These are phyloP conservation scores for Colletotrichum nymphaeae DNA, from an alignment of 2,329 filamentous ascomycete genomes.

Conservation along the genomic window DNA sequence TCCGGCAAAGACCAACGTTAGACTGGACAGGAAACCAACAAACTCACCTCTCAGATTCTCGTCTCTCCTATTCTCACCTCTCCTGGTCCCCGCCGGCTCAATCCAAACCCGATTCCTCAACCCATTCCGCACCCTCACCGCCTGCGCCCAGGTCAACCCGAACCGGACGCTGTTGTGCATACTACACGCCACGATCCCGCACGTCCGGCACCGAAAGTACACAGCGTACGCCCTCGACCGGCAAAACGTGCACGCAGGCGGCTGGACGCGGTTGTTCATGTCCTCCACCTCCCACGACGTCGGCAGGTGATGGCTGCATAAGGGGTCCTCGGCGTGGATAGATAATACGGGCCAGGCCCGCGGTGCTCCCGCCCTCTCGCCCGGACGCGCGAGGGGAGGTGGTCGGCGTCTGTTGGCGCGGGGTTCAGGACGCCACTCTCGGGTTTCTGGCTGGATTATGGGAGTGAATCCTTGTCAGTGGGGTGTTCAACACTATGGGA, in stretches of 20 bases:
- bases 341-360: constrained; percentile 6
- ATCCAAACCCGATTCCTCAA: constrained; percentile 2
- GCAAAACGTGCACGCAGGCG: background rate
- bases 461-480: background rate
- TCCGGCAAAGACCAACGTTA: too few relatives aligned
- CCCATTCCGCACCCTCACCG: background rate
- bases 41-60: background rate
- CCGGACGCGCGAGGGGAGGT: too few relatives aligned
- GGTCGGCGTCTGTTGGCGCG: background rate
- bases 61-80: background rate
- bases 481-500: too few relatives aligned
- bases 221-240: background rate
- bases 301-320: background rate
- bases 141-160: background rate
- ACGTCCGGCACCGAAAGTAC: constrained; percentile 3
- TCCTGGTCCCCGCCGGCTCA: background rate
- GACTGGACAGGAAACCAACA: background rate
- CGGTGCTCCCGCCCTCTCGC: background rate
- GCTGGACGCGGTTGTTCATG: background rate
- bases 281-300: background rate
- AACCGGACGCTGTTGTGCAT: background rate
- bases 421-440: background rate
- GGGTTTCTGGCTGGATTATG: background rate
- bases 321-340: constrained; percentile 4
- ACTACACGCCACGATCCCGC: constrained; percentile 9